Percentiles rank a stretch among this genome's conserved stretches.
Evolutionary conservation across 257 asterid species (phyloP).

Genomic region (Capsicum pubescens): DNA sequence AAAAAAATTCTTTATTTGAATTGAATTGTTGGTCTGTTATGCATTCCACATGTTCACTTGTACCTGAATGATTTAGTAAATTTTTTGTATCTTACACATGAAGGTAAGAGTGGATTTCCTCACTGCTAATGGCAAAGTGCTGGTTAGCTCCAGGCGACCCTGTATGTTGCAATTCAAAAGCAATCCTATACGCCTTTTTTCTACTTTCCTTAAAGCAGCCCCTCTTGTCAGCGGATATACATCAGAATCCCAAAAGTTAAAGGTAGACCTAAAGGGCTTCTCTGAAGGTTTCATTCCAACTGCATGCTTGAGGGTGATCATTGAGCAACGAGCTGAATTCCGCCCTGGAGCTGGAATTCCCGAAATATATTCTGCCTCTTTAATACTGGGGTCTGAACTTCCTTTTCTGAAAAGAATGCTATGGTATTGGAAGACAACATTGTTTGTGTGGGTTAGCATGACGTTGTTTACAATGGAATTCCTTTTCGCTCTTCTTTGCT

Average conservation of each 20-base stretch:
- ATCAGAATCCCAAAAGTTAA: slow-evolving; percentile 74
- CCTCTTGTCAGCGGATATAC: slow-evolving; percentile 75
- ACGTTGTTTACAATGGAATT: slow-evolving; percentile 62
- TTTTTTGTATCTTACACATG: slow-evolving; percentile 27
- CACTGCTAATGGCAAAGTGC: slow-evolving; percentile 55
- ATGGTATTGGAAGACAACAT: slow-evolving; percentile 84
- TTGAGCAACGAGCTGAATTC: slow-evolving; percentile 84
- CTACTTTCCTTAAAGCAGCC: slow-evolving; percentile 67
- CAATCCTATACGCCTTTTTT: slow-evolving; percentile 63
- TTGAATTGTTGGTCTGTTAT: slow-evolving; percentile 15
- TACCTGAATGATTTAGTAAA: slow-evolving; percentile 21
- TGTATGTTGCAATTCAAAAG: slow-evolving; percentile 80
- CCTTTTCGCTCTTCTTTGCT: slow-evolving; percentile 66
- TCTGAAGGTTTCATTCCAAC: slow-evolving; percentile 69
- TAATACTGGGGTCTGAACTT: slow-evolving; percentile 70
- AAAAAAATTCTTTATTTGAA: neutral
- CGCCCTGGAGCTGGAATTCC: slow-evolving; percentile 76
- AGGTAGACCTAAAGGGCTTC: slow-evolving; percentile 57
- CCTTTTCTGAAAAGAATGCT: slow-evolving; percentile 60
- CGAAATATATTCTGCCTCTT: slow-evolving; percentile 71
- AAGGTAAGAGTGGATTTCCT: slow-evolving; percentile 86
- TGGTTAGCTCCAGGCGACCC: slow-evolving; percentile 67
- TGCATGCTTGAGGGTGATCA: slow-evolving; percentile 63
- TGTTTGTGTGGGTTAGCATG: slow-evolving; percentile 85
- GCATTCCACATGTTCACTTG: slow-evolving; percentile 13